Evolutionary conservation across 1,139 yeast species (phyloP), one percentile per base, ranked within the genome.

Genomic region (Pichiaceae sp.): DNA sequence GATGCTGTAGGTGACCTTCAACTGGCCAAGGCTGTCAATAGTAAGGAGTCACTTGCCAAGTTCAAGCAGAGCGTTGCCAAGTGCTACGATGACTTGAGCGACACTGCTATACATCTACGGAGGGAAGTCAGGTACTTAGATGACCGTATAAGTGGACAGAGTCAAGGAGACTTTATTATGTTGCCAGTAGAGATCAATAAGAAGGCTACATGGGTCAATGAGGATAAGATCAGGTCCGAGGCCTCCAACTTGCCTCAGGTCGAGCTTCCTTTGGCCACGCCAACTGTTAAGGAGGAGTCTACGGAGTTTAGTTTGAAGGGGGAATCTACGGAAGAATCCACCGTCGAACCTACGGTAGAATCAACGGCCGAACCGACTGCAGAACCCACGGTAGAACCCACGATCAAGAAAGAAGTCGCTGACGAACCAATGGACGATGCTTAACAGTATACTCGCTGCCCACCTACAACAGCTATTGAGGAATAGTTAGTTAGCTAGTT

Each of bases 121-220:
- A 67, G 70, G 39, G 84, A 78, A 45, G 72, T 78, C 31, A 72
- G 71, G 49, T 52, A 69, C 5, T 63, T 76, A 62, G 82, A 77
- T 53, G 75, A 72, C 35, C 72, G 74, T 43, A 68, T 68, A 17
- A 78, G 77, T 1, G 69, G 68, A 4, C 60, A 61, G 41, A 63
- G 62, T 39, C 60, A 44, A 2, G 49, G 44, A 6, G 34, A 30
- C n/a, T 72, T 45, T 12, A 74, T 72, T 65, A 67, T 77, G 20
- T 57, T 76, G 26, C 84, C 85, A 3, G 70, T 77, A 2, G 64
- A 68, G 31, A 75, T 78, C 17, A 78, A 75, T 42, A 79, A 75
- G 48, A 77, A 75, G 59, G 78, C 78, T 35, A 70, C 81, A 5
- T 64, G 66, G 52, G 64, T 75, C 29, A 82, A 82, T 2, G 59